phyloP scores from a whole-genome alignment of 2,329 filamentous ascomycete genomes.

The Sporothrix luriei region DNA sequence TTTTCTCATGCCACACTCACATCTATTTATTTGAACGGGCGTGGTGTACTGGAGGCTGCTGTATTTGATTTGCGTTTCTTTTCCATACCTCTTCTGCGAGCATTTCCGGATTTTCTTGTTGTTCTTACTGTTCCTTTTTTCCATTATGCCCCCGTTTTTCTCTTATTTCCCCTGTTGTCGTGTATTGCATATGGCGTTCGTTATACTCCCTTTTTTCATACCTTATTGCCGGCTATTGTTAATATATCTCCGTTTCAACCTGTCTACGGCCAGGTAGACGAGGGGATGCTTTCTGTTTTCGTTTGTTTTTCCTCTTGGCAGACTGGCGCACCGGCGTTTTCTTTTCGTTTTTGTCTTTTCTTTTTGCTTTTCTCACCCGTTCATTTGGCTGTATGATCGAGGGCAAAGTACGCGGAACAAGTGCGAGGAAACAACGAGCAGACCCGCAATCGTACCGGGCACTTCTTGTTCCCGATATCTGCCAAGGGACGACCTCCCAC shows the following conservation, averaged over 20 bases:
- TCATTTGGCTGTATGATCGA: too few species aligned
- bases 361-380: not conserved
- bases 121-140: not conserved
- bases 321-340: slow-evolving; percentile 15
- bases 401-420: not conserved
- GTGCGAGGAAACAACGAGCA: not conserved
- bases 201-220: not conserved
- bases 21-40: slow-evolving; percentile 9
- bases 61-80: not conserved
- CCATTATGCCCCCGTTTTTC: slow-evolving; percentile 8
- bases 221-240: not conserved
- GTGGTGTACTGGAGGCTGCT: slow-evolving; percentile 13
- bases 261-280: not conserved
- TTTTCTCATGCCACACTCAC: slow-evolving; percentile 7
- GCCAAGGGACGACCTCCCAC: not conserved
- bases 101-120: not conserved
- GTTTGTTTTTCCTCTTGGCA: not conserved
- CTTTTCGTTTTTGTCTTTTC: not conserved
- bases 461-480: not conserved
- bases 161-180: slow-evolving; percentile 15
- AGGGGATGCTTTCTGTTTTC: slow-evolving; percentile 4
- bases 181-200: slow-evolving; percentile 31
- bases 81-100: not conserved
- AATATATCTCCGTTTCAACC: slow-evolving; percentile 5
- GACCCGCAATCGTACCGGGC: not conserved